These are phyloP conservation scores for Sclerotinia sclerotiorum DNA, from an alignment of 2,329 filamentous ascomycete genomes.

Conservation along the genomic window DNA sequence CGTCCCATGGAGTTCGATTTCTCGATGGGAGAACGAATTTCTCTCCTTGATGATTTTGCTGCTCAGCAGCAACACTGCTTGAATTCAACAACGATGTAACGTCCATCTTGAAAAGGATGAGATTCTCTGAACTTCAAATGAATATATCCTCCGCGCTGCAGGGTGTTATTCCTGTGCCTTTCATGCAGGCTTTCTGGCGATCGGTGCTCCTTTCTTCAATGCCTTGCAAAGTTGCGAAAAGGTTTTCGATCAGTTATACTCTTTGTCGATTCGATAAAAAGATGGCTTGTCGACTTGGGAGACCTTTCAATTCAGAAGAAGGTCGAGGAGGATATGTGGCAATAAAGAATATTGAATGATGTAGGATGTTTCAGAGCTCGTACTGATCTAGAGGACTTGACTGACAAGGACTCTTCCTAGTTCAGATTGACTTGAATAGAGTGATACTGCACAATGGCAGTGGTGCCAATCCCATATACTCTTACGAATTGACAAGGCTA, in stretches of 20 bases:
- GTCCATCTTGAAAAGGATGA: constrained; percentile 36
- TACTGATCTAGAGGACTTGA: constrained; percentile 33
- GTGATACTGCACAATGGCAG: constrained; percentile 35
- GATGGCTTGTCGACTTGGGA: constrained; percentile 16
- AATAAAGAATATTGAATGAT: constrained; percentile 31
- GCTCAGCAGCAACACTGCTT: constrained; percentile 36
- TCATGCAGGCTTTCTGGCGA: constrained; percentile 4
- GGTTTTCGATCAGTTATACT: neutral
- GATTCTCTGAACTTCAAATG: constrained; percentile 3
- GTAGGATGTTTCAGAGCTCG: constrained; percentile 36
- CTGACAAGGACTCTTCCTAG: constrained; percentile 31
- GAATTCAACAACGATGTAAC: constrained; percentile 41
- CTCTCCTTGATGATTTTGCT: constrained; percentile 29
- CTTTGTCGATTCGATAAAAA: constrained; percentile 20
- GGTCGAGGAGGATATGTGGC: constrained; percentile 11
- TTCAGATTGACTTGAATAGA: constrained; percentile 35
- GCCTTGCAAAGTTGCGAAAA: constrained; percentile 8
- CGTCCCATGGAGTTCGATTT: constrained; percentile 42
- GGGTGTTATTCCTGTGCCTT: constrained; percentile 11
- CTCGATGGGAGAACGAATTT: constrained; percentile 29
- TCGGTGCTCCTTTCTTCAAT: constrained; percentile 9
- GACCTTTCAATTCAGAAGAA: constrained; percentile 28
- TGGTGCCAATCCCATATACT: constrained; percentile 31
- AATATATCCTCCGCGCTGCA: constrained; percentile 18
- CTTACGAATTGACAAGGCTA: constrained; percentile 33